Base-by-base conservation (phyloP, 208 protist genomes). In the Naegleria gruberi region DNA sequence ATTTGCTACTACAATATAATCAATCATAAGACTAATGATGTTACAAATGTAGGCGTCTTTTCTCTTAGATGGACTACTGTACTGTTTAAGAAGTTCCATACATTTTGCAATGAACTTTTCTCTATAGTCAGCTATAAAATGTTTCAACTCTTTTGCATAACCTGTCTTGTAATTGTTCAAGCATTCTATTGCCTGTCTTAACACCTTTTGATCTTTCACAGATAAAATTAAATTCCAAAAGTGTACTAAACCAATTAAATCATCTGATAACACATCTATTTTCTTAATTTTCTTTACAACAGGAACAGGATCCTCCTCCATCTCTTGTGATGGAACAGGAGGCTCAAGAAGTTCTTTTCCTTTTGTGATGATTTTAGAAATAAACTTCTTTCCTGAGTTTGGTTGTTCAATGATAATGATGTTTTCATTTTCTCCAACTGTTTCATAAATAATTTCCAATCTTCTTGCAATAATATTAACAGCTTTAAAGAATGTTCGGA, bases 181-280 rank as follows among this genome's bases (percentile, higher is more conserved):
- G 40, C 4, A 19, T 40, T 42, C 19, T 40, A 55, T 87, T 45
- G 83, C 12, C 37, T 55, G 6, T 55, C 42, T 34, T 4, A 34
- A 6, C 19, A 87, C 83, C 19, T 10, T 40, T 5, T 5, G 34
- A 40, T 87, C 83, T 55, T 55, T 46, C 5, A 26, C 44, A 26
- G 44, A 55, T 19, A 55, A 17, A 55, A 87, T n/a, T 57, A 87
- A 57, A 34, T 46, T 55, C 83, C 83, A 87, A 40, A 87, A 87
- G n/a, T 87, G 44, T 34, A 57, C 44, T 1, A 87, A 40, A 40
- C 83, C 83, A 84, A 44, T 30, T 17, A 84, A 40, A 45, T 41
- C 17, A 17, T 84, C 42, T 30, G 37, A 5, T 34, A 34, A 6
- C 12, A n/a, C n/a, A 30, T 30, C 42, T 5, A 84, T 45, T 26